These are phyloP conservation scores for Sporormia fimetaria DNA, from an alignment of 495 filamentous ascomycete genomes.

Conservation along the genomic window DNA sequence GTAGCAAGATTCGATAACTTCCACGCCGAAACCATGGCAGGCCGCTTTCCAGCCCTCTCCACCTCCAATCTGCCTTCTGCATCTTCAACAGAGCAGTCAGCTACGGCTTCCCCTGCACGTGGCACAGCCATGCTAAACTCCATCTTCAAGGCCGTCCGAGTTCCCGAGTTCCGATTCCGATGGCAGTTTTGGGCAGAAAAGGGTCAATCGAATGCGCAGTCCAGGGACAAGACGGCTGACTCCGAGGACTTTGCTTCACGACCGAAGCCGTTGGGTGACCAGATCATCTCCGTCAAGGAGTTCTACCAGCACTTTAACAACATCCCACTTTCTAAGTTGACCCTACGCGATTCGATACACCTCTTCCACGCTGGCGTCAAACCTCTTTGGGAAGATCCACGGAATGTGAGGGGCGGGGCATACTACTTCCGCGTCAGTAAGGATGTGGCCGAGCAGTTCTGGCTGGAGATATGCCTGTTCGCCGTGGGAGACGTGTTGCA, in stretches of 20 bases:
- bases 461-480: conserved; percentile 66
- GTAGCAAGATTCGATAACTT: neutral
- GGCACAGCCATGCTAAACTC: conserved; percentile 30
- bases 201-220: conserved; percentile 19
- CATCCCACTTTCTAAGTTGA: conserved; percentile 63
- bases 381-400: conserved; percentile 82
- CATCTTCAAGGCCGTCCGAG: conserved; percentile 40
- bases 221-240: conserved; percentile 4
- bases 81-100: conserved; percentile 15
- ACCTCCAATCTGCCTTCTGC: conserved; percentile 22
- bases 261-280: conserved; percentile 54
- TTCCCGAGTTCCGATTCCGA: conserved; percentile 41
- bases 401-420: conserved; percentile 68
- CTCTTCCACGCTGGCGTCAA: conserved; percentile 79
- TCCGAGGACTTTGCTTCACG: conserved; percentile 28
- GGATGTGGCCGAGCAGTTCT: conserved; percentile 57
- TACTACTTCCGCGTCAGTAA: conserved; percentile 85
- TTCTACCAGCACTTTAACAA: conserved; percentile 91
- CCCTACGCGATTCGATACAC: conserved; percentile 71
- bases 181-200: conserved; percentile 53
- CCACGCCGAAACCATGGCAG: conserved; percentile 8
- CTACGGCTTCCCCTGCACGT: conserved; percentile 32
- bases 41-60: conserved; percentile 18
- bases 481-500: conserved; percentile 79
- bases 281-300: conserved; percentile 61